Percentiles rank a stretch among this genome's conserved stretches.
Evolutionary conservation across 2,329 filamentous ascomycete genomes (phyloP).

Genomic region (Aureobasidium mangrovei): DNA sequence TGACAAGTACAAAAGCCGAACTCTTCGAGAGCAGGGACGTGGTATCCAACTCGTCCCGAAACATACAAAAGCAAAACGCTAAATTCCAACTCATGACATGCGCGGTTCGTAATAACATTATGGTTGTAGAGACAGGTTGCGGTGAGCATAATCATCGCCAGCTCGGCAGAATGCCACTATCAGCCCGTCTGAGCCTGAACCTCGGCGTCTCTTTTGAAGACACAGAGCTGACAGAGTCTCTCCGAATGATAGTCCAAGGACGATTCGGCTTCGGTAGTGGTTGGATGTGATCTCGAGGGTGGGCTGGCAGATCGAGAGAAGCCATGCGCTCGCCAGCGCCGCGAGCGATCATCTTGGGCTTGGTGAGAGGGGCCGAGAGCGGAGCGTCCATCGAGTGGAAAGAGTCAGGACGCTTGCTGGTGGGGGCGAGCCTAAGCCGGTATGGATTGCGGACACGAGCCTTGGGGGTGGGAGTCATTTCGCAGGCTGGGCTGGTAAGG

Average conservation of each 20-base stretch:
- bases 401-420: slow-evolving; percentile 3
- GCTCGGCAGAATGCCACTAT: not conserved
- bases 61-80: slow-evolving; percentile 1
- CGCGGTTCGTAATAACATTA: slow-evolving; percentile 6
- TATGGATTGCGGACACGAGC: slow-evolving; percentile 1
- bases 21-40: not conserved
- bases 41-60: not conserved
- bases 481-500: not conserved
- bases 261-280: not conserved
- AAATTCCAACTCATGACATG: slow-evolving; percentile 11
- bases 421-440: not conserved
- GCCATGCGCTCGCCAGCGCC: not conserved
- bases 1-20: not conserved
- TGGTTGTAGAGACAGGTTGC: not conserved
- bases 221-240: slow-evolving; percentile 7
- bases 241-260: not conserved
- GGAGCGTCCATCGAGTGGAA: not conserved
- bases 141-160: not conserved
- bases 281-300: not conserved
- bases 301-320: not conserved
- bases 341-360: not conserved
- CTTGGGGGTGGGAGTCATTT: not conserved
- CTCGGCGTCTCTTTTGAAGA: slow-evolving; percentile 5
- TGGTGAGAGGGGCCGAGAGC: not conserved
- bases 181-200: slow-evolving; percentile 7